A percentile compares a stretch with the other conserved stretches of the same genome.
Evolutionary conservation across 2,329 filamentous ascomycete species (phyloP).

Genomic region (Myotisia sp.): DNA sequence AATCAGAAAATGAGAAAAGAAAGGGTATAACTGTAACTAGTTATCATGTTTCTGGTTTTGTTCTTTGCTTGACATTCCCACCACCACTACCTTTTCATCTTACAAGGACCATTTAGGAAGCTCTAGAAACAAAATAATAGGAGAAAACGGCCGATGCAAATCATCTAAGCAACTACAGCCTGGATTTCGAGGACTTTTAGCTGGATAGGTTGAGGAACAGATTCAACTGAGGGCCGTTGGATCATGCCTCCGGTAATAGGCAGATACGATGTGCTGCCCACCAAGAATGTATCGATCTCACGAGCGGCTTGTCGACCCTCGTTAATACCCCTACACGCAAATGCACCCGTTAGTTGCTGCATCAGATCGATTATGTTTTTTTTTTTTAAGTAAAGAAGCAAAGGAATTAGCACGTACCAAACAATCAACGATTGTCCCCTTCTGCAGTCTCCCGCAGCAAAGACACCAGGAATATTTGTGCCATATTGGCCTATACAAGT

Average conservation of each 20-base stretch:
- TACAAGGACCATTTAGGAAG: no score
- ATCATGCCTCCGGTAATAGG: constrained; percentile 89
- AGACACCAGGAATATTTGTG: constrained; percentile 78
- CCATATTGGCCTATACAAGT: constrained; percentile 74
- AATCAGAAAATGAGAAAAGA: no score
- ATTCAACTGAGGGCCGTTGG: constrained; percentile 51
- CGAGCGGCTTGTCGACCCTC: constrained; percentile 86
- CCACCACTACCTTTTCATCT: no score
- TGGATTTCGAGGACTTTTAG: constrained; percentile 15
- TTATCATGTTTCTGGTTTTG: no score
- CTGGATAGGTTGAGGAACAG: constrained; percentile 22
- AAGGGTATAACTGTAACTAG: no score
- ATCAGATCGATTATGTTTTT: constrained; percentile 8
- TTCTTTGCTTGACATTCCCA: no score
- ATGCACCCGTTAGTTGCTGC: no score
- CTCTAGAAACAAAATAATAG: no score
- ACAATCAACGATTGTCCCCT: constrained; percentile 92
- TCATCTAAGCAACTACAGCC: no score
- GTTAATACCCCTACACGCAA: constrained; percentile 92
- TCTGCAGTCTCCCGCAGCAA: constrained; percentile 88
- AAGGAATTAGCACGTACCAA: constrained; percentile 47
- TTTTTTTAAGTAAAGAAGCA: not conserved
- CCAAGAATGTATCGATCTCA: constrained; percentile 80
- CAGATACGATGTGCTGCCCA: constrained; percentile 57
- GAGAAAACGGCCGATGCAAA: no score